phyloP scores from a whole-genome alignment of 352 stramenopile species.

The Globisporangium mamillatum region DNA sequence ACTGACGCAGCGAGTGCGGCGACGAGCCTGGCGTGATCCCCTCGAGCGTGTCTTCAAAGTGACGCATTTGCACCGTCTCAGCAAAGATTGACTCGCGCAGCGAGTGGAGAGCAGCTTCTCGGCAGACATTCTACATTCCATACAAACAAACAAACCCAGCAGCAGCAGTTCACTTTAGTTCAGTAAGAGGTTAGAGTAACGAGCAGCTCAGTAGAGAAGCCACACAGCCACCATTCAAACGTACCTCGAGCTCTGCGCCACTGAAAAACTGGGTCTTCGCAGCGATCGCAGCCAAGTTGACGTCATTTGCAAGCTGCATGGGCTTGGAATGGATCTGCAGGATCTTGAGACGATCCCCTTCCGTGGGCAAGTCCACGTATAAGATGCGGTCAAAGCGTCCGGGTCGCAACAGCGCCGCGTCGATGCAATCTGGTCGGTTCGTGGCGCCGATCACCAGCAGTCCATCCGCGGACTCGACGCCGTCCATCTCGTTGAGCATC shows the following conservation, averaged over 20 bases:
- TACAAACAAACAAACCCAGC: slow-evolving; percentile 9
- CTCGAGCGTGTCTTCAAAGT: slow-evolving; percentile 56
- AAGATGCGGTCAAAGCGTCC: slow-evolving; percentile 95
- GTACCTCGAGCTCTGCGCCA: slow-evolving; percentile 86
- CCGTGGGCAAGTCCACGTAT: slow-evolving; percentile 91
- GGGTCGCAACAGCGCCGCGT: slow-evolving; percentile 95
- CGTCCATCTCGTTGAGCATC: slow-evolving; percentile 98
- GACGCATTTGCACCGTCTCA: slow-evolving; percentile 43
- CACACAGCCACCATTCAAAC: background rate
- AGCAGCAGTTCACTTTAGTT: background rate
- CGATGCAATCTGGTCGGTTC: slow-evolving; percentile 97
- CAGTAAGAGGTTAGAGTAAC: too few relatives aligned
- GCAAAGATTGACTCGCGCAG: slow-evolving; percentile 70
- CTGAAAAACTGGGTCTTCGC: slow-evolving; percentile 62
- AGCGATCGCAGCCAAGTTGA: slow-evolving; percentile 60
- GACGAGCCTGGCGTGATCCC: slow-evolving; percentile 58
- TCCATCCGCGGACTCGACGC: slow-evolving; percentile 92
- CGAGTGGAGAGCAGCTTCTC: slow-evolving; percentile 72
- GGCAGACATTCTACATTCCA: slow-evolving; percentile 72
- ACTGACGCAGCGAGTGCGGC: slow-evolving; percentile 46
- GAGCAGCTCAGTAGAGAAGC: too few relatives aligned
- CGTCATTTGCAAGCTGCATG: slow-evolving; percentile 63
- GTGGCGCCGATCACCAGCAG: slow-evolving; percentile 97
- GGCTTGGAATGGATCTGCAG: slow-evolving; percentile 69
- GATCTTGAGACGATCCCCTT: slow-evolving; percentile 58